Evolutionary conservation across 2,329 filamentous ascomycete genomes (phyloP).

Genomic region (Zymoseptoria passerinii): DNA sequence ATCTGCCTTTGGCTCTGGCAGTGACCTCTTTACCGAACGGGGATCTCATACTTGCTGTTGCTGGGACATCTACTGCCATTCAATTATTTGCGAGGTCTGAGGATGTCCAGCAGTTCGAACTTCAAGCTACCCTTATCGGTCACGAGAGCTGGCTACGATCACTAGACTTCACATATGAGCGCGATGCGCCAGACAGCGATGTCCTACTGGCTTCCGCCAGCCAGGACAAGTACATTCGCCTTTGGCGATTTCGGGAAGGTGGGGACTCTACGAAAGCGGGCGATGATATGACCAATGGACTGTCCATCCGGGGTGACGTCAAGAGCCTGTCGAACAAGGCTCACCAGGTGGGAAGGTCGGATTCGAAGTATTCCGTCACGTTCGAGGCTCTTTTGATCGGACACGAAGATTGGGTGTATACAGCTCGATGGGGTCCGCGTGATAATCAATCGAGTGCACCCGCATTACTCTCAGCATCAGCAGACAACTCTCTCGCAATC

Average conservation of each 20-base stretch:
- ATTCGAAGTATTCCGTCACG: slow-evolving; percentile 65
- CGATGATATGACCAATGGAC: neutral
- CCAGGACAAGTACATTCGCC: slow-evolving; percentile 92
- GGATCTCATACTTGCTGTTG: slow-evolving; percentile 59
- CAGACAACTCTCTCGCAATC: slow-evolving; percentile 87
- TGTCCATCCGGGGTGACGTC: slow-evolving; percentile 4
- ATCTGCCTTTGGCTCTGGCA: slow-evolving; percentile 72
- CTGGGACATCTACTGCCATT: slow-evolving; percentile 72
- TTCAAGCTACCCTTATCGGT: slow-evolving; percentile 70
- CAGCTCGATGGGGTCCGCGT: slow-evolving; percentile 61
- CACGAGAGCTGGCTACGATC: slow-evolving; percentile 95
- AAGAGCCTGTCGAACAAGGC: slow-evolving; percentile 80
- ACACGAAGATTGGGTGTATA: slow-evolving; percentile 98
- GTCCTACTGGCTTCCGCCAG: slow-evolving; percentile 83
- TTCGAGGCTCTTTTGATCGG: slow-evolving; percentile 91
- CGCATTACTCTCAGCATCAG: slow-evolving; percentile 72
- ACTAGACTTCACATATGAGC: slow-evolving; percentile 66
- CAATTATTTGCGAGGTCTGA: slow-evolving; percentile 64
- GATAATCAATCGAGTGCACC: slow-evolving; percentile 31
- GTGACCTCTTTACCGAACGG: slow-evolving; percentile 50
- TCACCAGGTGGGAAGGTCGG: slow-evolving; percentile 59
- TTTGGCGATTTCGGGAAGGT: slow-evolving; percentile 78
- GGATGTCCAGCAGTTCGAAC: slow-evolving; percentile 48
- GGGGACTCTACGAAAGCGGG: slow-evolving; percentile 32
- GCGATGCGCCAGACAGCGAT: slow-evolving; percentile 49